These are phyloP conservation scores for Eleusine indica DNA, from an alignment of 176 grass and related monocot genomes.

Conservation along the genomic window DNA sequence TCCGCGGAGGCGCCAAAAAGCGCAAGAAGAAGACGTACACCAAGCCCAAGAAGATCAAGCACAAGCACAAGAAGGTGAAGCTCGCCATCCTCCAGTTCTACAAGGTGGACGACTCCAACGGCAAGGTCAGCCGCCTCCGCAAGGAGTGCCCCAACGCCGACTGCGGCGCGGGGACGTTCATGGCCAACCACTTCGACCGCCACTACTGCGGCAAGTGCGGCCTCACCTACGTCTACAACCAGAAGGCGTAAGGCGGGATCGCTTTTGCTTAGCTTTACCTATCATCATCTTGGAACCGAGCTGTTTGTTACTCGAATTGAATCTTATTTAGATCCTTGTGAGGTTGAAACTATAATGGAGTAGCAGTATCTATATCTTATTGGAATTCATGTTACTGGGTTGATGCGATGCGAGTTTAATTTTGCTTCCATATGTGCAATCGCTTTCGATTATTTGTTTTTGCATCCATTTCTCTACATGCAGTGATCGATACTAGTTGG, in stretches of 20 bases:
- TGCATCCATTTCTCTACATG: too few relatives aligned
- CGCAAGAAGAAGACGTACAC: slow-evolving; percentile 91
- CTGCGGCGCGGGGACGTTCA: slow-evolving; percentile 77
- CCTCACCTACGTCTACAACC: slow-evolving; percentile 83
- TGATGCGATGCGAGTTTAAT: slow-evolving; percentile 34
- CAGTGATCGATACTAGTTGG: too few relatives aligned
- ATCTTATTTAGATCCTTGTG: slow-evolving; percentile 28
- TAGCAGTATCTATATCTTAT: slow-evolving; percentile 35
- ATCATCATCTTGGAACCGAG: neutral
- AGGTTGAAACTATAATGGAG: slow-evolving; percentile 32
- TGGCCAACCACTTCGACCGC: slow-evolving; percentile 89
- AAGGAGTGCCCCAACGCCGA: slow-evolving; percentile 82
- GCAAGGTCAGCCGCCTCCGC: slow-evolving; percentile 77
- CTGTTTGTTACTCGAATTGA: slow-evolving; percentile 35
- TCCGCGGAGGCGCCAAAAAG: slow-evolving; percentile 82
- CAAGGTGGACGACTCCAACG: slow-evolving; percentile 72
- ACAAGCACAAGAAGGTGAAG: slow-evolving; percentile 90
- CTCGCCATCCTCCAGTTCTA: slow-evolving; percentile 79
- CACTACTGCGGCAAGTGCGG: slow-evolving; percentile 92
- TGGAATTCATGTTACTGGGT: slow-evolving; percentile 21
- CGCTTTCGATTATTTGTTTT: too few relatives aligned
- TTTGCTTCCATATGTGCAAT: neutral
- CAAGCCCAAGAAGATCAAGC: slow-evolving; percentile 84
- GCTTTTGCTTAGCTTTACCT: slow-evolving; percentile 23
- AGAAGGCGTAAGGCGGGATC: slow-evolving; percentile 51